phyloP scores from a whole-genome alignment of 2,329 filamentous ascomycete species.

The Colletotrichum musicola region DNA sequence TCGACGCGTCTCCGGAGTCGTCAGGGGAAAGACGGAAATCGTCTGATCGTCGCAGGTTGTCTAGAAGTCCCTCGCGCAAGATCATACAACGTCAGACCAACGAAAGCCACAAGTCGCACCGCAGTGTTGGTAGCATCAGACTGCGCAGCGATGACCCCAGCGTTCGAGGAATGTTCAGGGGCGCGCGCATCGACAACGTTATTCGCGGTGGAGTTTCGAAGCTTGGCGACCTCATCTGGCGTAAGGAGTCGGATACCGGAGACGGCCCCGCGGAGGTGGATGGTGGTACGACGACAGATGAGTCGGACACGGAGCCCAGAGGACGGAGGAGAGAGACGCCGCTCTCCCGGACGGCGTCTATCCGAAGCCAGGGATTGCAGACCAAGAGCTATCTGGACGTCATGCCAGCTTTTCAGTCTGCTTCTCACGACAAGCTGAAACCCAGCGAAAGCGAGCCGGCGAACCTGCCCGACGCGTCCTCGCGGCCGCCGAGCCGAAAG shows the following conservation, averaged over 20 bases:
- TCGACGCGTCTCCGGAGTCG: constrained; percentile 32
- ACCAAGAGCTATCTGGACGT: constrained; percentile 63
- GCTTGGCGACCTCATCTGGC: constrained; percentile 69
- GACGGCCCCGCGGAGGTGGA: constrained; percentile 49
- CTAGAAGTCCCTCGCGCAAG: constrained; percentile 54
- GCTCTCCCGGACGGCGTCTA: constrained; percentile 37
- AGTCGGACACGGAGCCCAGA: constrained; percentile 61
- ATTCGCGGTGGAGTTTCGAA: constrained; percentile 71
- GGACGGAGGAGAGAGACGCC: constrained; percentile 51
- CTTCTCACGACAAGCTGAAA: constrained; percentile 41
- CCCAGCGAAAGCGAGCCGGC: constrained; percentile 20
- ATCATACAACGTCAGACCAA: constrained; percentile 52
- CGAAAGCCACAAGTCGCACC: constrained; percentile 62
- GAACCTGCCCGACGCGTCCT: constrained; percentile 1
- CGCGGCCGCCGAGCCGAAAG: constrained; percentile 51
- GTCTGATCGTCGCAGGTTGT: constrained; percentile 48
- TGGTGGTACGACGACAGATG: constrained; percentile 57
- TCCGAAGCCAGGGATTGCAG: constrained; percentile 44
- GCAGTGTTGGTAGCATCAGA: constrained; percentile 63
- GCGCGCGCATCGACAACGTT: constrained; percentile 78
- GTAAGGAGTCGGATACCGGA: constrained; percentile 57
- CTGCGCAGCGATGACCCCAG: constrained; percentile 60
- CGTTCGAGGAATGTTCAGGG: constrained; percentile 82
- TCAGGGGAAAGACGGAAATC: constrained; percentile 41
- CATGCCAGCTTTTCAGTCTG: constrained; percentile 63